Evolutionary conservation across 2,329 filamentous ascomycete genomes (phyloP), one percentile per base, ranked within the genome.

Genomic region (Aspergillus udagawae): DNA sequence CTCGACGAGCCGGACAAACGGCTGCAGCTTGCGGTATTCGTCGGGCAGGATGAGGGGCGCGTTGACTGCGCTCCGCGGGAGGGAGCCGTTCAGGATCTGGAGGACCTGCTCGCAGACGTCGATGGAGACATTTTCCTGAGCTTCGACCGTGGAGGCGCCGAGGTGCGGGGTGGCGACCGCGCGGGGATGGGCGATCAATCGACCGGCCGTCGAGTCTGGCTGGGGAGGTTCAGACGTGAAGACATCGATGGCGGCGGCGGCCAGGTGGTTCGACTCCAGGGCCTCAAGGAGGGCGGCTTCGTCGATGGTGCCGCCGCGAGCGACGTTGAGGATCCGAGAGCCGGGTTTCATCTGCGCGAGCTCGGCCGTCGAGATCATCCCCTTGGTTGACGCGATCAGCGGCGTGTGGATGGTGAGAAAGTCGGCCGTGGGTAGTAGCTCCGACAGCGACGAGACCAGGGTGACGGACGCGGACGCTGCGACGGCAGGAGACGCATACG

Each of bases 371-470:
- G 86, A 83, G 23, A 94, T 84, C 73, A 94, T 82, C 55, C 90
- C 88, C 57, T 87, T 81, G 0, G 90, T 94, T 5, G 86, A 89
- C 5, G 89, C 89, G 57, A 92, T 83, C 55, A 94, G 79, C 0
- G 91, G 91, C 0, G 89, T 93, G 68, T 94, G 90, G 9, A 93
- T 86, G 0, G 90, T 92, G 59, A 94, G 70, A 68, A 93, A 92
- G 72, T 93, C 90, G 1, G 86, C 84, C 27, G 80, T 78, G 1
- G 85, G 82, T 14, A 94, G 79, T 14, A 93, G 75, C 23, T 84
- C 82, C 3, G 79, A 74, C 20, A 91, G 75, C 1, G 77, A 80
- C 2, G 78, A 66, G n/a, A 86, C 78, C 1, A 91, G 74, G 45
- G 81, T 80, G 6, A 92, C 89, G 6, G 86, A 87, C 1, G 86